A percentile compares a stretch with the other conserved stretches of the same genome.
phyloP scores from a whole-genome alignment of 1,284 basidiomycete genomes.

The Meira miltonrushii region DNA sequence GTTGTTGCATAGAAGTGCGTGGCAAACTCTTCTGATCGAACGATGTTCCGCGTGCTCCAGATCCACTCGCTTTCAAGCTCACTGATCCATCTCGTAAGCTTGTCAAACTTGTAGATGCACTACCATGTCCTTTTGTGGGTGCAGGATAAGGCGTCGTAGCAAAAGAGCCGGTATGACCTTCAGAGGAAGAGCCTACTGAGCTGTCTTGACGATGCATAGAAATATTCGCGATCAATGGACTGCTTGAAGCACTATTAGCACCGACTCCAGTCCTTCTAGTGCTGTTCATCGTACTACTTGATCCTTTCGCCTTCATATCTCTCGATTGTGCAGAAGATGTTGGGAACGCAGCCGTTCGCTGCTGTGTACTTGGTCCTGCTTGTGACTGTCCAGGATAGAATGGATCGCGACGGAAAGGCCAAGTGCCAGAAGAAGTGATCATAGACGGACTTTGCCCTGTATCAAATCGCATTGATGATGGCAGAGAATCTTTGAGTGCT shows the following conservation, averaged over 20 bases:
- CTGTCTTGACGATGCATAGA: no score
- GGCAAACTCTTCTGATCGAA: background rate
- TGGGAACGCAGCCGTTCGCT: no score
- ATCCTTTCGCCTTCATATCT: no score
- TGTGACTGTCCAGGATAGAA: no score
- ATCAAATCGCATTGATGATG: background rate
- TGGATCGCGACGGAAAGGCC: no score
- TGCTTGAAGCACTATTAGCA: no score
- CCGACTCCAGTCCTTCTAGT: no score
- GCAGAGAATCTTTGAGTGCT: background rate
- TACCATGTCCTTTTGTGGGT: background rate
- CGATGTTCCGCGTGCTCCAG: background rate
- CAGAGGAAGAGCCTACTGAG: background rate
- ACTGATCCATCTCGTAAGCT: constrained; percentile 5
- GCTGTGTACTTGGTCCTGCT: no score
- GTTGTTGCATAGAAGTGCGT: background rate
- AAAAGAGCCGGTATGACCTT: background rate
- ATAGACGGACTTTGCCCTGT: constrained; percentile 56
- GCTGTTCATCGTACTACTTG: no score
- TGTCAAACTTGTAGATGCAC: constrained; percentile 13
- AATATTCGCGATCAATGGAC: no score
- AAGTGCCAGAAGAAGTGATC: constrained; percentile 58
- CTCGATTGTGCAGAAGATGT: no score
- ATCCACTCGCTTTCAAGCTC: background rate
- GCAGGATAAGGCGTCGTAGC: background rate